Percentiles rank a stretch among this genome's conserved stretches.
These are phyloP conservation scores for Cudoniella acicularis DNA, from an alignment of 495 filamentous ascomycete genomes.

Conservation along the genomic window DNA sequence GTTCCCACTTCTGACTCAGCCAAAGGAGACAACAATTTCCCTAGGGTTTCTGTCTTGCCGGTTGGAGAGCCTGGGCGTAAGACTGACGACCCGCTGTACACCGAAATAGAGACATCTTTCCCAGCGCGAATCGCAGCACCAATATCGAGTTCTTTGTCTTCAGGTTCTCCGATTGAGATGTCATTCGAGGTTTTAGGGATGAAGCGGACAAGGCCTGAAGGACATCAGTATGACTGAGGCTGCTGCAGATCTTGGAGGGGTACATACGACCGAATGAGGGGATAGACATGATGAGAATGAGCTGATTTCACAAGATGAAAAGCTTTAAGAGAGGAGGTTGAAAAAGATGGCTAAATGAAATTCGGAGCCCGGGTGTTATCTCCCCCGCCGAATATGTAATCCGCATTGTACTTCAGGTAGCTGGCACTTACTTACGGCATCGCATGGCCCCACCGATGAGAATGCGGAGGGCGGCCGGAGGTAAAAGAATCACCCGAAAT, in stretches of 20 bases:
- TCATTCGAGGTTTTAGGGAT: slow-evolving; percentile 48
- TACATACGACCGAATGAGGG: slow-evolving; percentile 17
- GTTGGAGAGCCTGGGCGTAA: slow-evolving; percentile 48
- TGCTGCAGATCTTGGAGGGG: background rate
- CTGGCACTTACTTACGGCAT: background rate
- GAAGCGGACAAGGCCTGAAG: slow-evolving; percentile 56
- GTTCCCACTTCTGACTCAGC: slow-evolving; percentile 41
- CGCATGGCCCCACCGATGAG: background rate
- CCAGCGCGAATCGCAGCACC: slow-evolving; percentile 51
- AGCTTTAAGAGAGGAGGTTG: background rate
- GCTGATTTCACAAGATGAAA: background rate
- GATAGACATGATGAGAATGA: slow-evolving; percentile 15
- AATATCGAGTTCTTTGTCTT: slow-evolving; percentile 48
- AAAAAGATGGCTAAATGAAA: background rate
- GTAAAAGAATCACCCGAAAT: background rate
- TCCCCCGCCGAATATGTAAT: background rate
- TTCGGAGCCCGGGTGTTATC: background rate
- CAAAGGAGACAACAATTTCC: slow-evolving; percentile 52
- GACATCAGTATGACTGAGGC: background rate
- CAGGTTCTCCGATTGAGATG: slow-evolving; percentile 55
- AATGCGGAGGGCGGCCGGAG: background rate
- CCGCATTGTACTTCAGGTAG: background rate
- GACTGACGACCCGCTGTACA: slow-evolving; percentile 54
- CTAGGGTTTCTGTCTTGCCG: slow-evolving; percentile 44
- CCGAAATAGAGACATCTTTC: slow-evolving; percentile 48